Evolutionary conservation across 2,329 filamentous ascomycete genomes (phyloP).

Genomic region (Tothia fuscella): DNA sequence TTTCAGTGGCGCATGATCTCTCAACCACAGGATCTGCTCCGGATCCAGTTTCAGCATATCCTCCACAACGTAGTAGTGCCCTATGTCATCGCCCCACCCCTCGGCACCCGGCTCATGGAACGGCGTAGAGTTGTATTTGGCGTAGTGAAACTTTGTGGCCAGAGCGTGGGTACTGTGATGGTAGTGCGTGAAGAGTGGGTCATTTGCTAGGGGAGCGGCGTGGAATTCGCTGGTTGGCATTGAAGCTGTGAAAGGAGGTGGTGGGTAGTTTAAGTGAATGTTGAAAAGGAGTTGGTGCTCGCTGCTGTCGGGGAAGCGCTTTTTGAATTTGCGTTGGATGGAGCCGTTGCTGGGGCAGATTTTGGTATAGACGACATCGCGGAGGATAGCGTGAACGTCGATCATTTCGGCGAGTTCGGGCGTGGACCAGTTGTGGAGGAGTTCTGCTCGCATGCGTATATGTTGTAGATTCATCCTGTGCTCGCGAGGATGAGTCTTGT

Average conservation of each 20-base stretch:
- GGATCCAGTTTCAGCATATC: slow-evolving; percentile 54
- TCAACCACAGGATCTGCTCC: slow-evolving; percentile 45
- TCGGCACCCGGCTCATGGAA: slow-evolving; percentile 43
- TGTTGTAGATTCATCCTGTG: slow-evolving; percentile 35
- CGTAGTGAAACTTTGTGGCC: slow-evolving; percentile 20
- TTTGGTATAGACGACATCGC: slow-evolving; percentile 44
- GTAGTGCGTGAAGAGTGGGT: slow-evolving; percentile 24
- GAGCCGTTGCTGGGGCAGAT: slow-evolving; percentile 51
- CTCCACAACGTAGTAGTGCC: slow-evolving; percentile 52
- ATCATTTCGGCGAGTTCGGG: slow-evolving; percentile 46
- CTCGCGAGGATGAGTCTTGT: slow-evolving; percentile 36
- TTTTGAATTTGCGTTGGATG: slow-evolving; percentile 46
- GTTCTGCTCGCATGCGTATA: slow-evolving; percentile 39
- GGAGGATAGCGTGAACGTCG: slow-evolving; percentile 43
- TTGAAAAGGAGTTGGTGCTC: slow-evolving; percentile 39
- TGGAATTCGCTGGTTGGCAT: slow-evolving; percentile 6
- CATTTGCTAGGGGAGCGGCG: slow-evolving; percentile 3
- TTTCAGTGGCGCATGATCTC: slow-evolving; percentile 44
- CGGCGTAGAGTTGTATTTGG: slow-evolving; percentile 35
- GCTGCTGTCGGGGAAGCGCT: slow-evolving; percentile 39
- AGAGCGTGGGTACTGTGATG: slow-evolving; percentile 21
- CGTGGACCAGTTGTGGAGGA: slow-evolving; percentile 48
- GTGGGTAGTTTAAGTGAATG: slow-evolving; percentile 39
- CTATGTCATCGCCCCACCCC: slow-evolving; percentile 53
- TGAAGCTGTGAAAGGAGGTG: slow-evolving; percentile 15